Evolutionary conservation across 73 alveolate genomes (phyloP), one percentile per base, ranked within the genome.

Genomic region (Paramecium primaurelia): DNA sequence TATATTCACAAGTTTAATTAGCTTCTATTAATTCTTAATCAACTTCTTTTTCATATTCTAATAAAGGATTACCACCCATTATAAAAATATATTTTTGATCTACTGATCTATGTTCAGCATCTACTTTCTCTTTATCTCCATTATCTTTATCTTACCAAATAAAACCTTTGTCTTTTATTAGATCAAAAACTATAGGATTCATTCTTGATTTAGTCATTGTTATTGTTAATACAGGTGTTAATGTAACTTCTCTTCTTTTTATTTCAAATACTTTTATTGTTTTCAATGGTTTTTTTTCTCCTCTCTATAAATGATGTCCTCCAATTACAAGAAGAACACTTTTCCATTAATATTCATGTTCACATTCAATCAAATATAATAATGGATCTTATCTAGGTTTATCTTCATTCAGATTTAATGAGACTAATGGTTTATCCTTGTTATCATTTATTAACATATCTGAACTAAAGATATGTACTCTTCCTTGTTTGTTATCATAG

Each of bases 41-140:
- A 5, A 80, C 20, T 25, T 80, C 91, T 49, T 32, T 80, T 49
- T n/a, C 71, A 44, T 45, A 80, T 25, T 80, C 91, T 44, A 47
- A 49, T 45, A 80, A 80, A 16, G 91, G 91, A 80, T 80, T 80
- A 12, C 91, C 91, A 44, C 91, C 91, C 73, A 80, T 80, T 11
- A 80, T 26, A 49, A 80, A 80, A 10, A 80, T 22, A 49, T 80
- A 80, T 47, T 44, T 80, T 26, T 26, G 22, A 80, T 44, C 91
- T 4, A 42, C 87, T 36, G 60, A 34, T 73, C 87, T 44, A 80
- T 49, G 42, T 75, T 75, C 34, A 30, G 91, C 45, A 32, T 49
- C 73, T 18, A 40, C 8, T 40, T 73, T 34, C 18, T 73, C 87
- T 14, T 47, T 49, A 20, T 25, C 91, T 10, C 37, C 36, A 36